Evolutionary conservation across 495 filamentous ascomycete genomes (phyloP), one percentile per base, ranked within the genome.

Genomic region (Barbatosphaeria neglecta): DNA sequence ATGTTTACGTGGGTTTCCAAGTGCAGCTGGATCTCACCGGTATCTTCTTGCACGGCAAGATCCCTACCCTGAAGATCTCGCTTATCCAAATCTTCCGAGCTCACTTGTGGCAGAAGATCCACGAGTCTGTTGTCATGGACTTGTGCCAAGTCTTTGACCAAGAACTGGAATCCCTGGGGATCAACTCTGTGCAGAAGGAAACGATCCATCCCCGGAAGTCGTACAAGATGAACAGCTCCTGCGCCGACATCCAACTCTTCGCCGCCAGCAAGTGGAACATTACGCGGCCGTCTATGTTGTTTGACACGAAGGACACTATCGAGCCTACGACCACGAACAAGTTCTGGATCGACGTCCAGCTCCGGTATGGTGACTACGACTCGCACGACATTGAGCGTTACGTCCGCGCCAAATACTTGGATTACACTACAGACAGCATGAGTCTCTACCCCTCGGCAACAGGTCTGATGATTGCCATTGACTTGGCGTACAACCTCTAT

Each of bases 151-250:
- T 97, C n/a, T 94, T 99, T 56, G 93, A 99, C 55, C 92, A 97
- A 57, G 90, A 99, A 62, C 66, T 99, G 46, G 92, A 97, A 64
- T 86, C 90, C 41, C 73, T 99, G 40, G 90, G 93, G 43, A 95
- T 99, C 50, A 92, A 99, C 65, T 92, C 92, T 4, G 93, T 99
- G 16, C 93, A 99, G 63, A 99, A 99, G 68, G 93, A 99, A 70
- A 97, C 92, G 0, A 99, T 99, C 54, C 93, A 99, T 75, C 93
- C 93, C 37, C 79, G 93, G 77, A 99, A 99, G 65, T 97, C 92
- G 0, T 99, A 99, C 76, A 99, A 99, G 78, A 99, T 99, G 93
- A 99, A 99, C 74, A 96, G 90, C 62, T 97, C 92, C 37, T 99
- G 93, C 65, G 93, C 93, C 15, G 93, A 99, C 67, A 96, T 99